Percentiles rank a stretch among this genome's conserved stretches.
Conservation (phyloP, 257 asterid species). For the Haberlea rhodopensis region DNA sequence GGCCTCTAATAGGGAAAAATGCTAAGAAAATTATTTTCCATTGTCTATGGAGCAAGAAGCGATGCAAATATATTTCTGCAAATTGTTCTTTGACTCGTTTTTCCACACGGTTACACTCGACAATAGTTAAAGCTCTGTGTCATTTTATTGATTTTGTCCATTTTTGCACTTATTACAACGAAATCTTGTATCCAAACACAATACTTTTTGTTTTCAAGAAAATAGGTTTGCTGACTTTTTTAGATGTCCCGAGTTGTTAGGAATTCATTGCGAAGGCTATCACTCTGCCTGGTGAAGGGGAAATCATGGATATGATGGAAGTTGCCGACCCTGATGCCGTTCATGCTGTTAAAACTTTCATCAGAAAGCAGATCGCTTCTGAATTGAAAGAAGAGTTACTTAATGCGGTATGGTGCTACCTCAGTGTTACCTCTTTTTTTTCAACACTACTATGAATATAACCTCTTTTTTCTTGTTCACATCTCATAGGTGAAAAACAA, state of each 20-base stretch:
- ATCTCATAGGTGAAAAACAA: slow-evolving; percentile 47
- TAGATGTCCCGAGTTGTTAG: slow-evolving; percentile 29
- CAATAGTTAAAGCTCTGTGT: not conserved
- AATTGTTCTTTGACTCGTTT: too few species aligned
- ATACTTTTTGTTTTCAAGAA: too few species aligned
- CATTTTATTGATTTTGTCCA: not conserved
- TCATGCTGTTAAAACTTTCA: slow-evolving; percentile 66
- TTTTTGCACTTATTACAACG: not conserved
- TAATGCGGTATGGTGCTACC: slow-evolving; percentile 50
- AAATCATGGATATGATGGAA: slow-evolving; percentile 83
- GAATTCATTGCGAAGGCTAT: slow-evolving; percentile 83
- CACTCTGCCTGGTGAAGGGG: slow-evolving; percentile 75
- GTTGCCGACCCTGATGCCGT: slow-evolving; percentile 91
- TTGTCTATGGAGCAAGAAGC: too few species aligned
- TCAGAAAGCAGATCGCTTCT: slow-evolving; percentile 72
- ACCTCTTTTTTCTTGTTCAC: slow-evolving; percentile 1
- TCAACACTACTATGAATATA: not conserved
- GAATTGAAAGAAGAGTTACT: slow-evolving; percentile 58
- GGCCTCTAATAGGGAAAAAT: not conserved
- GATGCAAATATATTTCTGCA: too few species aligned
- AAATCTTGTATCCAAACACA: not conserved
- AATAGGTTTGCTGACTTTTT: slow-evolving; percentile 13
- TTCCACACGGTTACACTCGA: not conserved
- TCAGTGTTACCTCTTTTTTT: not conserved
- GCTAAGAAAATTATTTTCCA: not conserved